Evolutionary conservation across 2,329 filamentous ascomycete genomes (phyloP).

Genomic region (Alternaria viburni): DNA sequence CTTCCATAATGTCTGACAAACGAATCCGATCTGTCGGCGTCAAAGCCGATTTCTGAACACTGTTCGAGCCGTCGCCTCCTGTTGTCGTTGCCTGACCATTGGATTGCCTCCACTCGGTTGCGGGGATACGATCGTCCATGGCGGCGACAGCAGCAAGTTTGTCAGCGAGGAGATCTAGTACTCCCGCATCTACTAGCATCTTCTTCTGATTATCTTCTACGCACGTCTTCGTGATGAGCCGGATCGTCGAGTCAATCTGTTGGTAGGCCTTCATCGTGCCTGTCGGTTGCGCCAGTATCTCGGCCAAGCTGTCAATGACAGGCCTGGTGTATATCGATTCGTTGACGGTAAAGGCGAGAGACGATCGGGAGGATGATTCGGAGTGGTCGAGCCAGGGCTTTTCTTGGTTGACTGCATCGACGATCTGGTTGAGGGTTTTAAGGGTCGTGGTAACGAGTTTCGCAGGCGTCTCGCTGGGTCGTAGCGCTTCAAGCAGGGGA

Average conservation of each 20-base stretch:
- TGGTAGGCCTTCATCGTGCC: slow-evolving; percentile 61
- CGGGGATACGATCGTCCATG: slow-evolving; percentile 29
- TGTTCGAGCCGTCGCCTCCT: background rate
- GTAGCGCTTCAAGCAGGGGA: slow-evolving; percentile 73
- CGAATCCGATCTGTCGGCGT: slow-evolving; percentile 24
- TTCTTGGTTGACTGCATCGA: slow-evolving; percentile 67
- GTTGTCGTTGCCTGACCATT: slow-evolving; percentile 16
- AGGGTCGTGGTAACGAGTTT: slow-evolving; percentile 76
- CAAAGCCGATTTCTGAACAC: background rate
- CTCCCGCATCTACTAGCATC: slow-evolving; percentile 71
- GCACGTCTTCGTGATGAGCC: slow-evolving; percentile 68
- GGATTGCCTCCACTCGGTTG: slow-evolving; percentile 22
- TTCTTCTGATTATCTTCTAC: slow-evolving; percentile 72
- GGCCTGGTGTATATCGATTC: slow-evolving; percentile 65
- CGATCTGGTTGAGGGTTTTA: slow-evolving; percentile 73
- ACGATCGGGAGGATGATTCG: slow-evolving; percentile 63
- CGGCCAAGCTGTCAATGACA: slow-evolving; percentile 67
- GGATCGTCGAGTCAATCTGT: slow-evolving; percentile 67
- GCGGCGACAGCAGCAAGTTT: slow-evolving; percentile 62
- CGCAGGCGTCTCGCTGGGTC: slow-evolving; percentile 67
- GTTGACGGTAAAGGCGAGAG: slow-evolving; percentile 42
- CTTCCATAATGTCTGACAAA: slow-evolving; percentile 75
- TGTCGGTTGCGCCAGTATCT: slow-evolving; percentile 68
- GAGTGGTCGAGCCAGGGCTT: slow-evolving; percentile 58
- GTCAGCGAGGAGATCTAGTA: slow-evolving; percentile 79